These are phyloP conservation scores for Fusarium agapanthi DNA, from an alignment of 2,329 filamentous ascomycete genomes.

Conservation along the genomic window DNA sequence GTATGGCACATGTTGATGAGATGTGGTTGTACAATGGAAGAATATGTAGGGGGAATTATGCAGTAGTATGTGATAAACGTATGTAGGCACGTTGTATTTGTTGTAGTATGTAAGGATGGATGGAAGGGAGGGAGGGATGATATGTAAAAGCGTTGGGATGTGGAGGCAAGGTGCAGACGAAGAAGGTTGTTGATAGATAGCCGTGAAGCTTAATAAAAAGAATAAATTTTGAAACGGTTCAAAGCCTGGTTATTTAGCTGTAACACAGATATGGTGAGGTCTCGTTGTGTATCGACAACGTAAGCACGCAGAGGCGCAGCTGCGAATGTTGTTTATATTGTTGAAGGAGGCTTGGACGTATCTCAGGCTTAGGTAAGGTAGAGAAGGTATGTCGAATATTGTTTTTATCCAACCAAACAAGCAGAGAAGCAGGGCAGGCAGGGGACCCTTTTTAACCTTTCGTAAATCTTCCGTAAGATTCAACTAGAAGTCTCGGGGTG, in stretches of 20 bases:
- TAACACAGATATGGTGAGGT: slow-evolving; percentile 30
- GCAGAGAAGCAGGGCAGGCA: slow-evolving; percentile 1
- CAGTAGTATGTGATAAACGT: background rate
- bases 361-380: slow-evolving; percentile 26
- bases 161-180: background rate
- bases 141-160: slow-evolving; percentile 1
- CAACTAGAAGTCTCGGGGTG: slow-evolving; percentile 4
- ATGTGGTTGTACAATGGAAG: slow-evolving; percentile 13
- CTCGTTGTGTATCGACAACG: slow-evolving; percentile 33
- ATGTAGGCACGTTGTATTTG: background rate
- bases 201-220: slow-evolving; percentile 20
- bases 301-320: slow-evolving; percentile 35
- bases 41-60: background rate
- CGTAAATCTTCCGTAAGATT: slow-evolving; percentile 18
- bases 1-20: slow-evolving; percentile 43
- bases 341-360: slow-evolving; percentile 31
- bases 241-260: slow-evolving; percentile 31
- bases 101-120: background rate
- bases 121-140: background rate
- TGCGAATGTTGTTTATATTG: slow-evolving; percentile 12
- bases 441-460: slow-evolving; percentile 28
- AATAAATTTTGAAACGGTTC: slow-evolving; percentile 7
- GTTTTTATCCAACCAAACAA: slow-evolving; percentile 30
- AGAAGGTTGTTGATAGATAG: background rate
- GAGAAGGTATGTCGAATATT: background rate